These are phyloP conservation scores for Chalara sp. DNA, from an alignment of 2,329 filamentous ascomycete genomes.

Conservation along the genomic window DNA sequence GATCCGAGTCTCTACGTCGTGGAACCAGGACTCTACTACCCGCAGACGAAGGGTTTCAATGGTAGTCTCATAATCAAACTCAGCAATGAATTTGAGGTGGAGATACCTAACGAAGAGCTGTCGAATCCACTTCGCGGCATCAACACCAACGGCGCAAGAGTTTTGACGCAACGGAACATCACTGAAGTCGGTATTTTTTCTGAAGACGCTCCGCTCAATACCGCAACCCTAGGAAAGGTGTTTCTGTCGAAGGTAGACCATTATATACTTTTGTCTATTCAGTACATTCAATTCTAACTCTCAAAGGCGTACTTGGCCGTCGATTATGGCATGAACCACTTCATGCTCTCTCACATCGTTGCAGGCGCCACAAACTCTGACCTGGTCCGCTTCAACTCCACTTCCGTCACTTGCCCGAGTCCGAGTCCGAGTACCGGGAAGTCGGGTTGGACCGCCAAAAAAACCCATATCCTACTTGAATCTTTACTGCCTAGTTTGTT, in stretches of 20 bases:
- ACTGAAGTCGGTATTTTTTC: background rate
- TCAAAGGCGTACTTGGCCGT: too few species aligned
- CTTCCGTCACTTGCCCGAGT: too few species aligned
- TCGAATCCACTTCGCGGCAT: background rate
- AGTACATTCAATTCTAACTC: too few species aligned
- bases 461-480: too few species aligned
- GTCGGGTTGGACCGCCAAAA: too few species aligned
- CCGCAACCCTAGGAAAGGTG: background rate
- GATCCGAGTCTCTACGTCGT: background rate
- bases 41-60: background rate
- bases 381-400: too few species aligned
- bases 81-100: background rate
- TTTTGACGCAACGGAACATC: background rate
- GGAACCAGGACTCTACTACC: conserved; percentile 1
- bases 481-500: too few species aligned
- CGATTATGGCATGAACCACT: too few species aligned
- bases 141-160: background rate
- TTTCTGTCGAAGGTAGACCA: conserved; percentile 2
- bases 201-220: background rate
- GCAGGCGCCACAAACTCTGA: too few species aligned
- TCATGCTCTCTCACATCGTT: too few species aligned
- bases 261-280: too few species aligned
- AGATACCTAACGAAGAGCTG: background rate
- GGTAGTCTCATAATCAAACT: conserved; percentile 1
- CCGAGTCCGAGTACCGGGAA: too few species aligned